These are phyloP conservation scores for Candida berthetii DNA, from an alignment of 805 yeast species.

Conservation along the genomic window DNA sequence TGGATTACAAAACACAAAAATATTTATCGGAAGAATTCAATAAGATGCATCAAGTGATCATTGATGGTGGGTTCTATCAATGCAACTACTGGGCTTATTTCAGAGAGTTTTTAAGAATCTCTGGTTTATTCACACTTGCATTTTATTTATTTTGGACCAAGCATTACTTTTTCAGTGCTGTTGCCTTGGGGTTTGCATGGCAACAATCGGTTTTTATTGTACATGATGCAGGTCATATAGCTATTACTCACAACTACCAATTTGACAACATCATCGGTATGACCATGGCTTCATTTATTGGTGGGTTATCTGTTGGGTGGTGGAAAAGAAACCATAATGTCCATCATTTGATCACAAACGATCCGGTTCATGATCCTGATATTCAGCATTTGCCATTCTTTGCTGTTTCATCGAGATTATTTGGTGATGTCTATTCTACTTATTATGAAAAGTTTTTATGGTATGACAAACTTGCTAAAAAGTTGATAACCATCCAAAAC, in stretches of 20 bases:
- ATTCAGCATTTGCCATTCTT: constrained; percentile 90
- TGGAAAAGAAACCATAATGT: constrained; percentile 93
- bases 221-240: constrained; percentile 86
- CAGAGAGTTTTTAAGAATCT: constrained; percentile 61
- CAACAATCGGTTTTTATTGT: constrained; percentile 85
- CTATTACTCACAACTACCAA: constrained; percentile 76
- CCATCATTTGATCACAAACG: constrained; percentile 89
- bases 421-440: constrained; percentile 69
- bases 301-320: constrained; percentile 92
- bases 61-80: constrained; percentile 55
- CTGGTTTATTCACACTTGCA: constrained; percentile 43
- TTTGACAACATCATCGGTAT: constrained; percentile 71
- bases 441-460: constrained; percentile 64
- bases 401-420: constrained; percentile 70
- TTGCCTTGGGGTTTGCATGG: constrained; percentile 72
- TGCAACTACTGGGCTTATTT: constrained; percentile 71
- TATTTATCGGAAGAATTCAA: constrained; percentile 50
- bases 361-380: constrained; percentile 92
- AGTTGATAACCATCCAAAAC: constrained; percentile 57
- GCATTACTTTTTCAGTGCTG: constrained; percentile 50
- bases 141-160: constrained; percentile 39
- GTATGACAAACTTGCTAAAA: constrained; percentile 62
- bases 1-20: constrained; percentile 65
- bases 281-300: constrained; percentile 67
- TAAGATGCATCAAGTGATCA: constrained; percentile 48